phyloP scores from a whole-genome alignment of 371 early-diverging fungal species.

The Lichtheimia ornata region DNA sequence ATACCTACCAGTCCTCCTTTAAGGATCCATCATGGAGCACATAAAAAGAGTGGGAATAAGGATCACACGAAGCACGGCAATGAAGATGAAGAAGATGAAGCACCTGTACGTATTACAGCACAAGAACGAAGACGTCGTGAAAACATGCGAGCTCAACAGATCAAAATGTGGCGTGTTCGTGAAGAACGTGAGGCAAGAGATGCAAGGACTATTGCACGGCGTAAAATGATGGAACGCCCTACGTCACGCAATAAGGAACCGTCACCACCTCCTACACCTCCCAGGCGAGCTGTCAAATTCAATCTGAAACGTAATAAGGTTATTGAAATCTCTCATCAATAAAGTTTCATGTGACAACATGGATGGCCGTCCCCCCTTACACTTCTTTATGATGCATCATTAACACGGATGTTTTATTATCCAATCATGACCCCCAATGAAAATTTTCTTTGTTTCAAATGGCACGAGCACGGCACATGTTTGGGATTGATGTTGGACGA shows the following conservation, averaged over 20 bases:
- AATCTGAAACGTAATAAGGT: constrained; percentile 36
- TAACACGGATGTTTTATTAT: too few species aligned
- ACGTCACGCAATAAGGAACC: constrained; percentile 7
- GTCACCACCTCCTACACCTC: constrained; percentile 10
- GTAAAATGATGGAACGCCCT: constrained; percentile 19
- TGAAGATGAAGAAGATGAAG: constrained; percentile 28
- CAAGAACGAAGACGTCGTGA: constrained; percentile 40
- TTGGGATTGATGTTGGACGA: too few species aligned
- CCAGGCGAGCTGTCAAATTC: constrained; percentile 34
- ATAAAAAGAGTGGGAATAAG: too few species aligned
- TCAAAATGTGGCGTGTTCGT: constrained; percentile 46
- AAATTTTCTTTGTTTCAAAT: too few species aligned
- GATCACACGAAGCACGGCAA: not conserved
- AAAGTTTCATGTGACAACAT: not conserved
- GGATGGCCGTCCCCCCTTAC: not conserved
- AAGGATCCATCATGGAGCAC: too few species aligned
- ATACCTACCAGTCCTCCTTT: too few species aligned
- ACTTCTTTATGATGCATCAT: not conserved
- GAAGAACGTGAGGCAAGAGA: constrained; percentile 48
- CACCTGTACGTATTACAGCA: constrained; percentile 27
- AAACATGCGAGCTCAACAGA: constrained; percentile 38
- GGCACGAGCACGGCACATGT: too few species aligned
- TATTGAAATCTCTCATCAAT: constrained; percentile 22
- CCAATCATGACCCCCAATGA: too few species aligned
- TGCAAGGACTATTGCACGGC: constrained; percentile 26